Conservation (phyloP, 2,329 filamentous ascomycete species). For the Pseudogymnoascus sp. region DNA sequence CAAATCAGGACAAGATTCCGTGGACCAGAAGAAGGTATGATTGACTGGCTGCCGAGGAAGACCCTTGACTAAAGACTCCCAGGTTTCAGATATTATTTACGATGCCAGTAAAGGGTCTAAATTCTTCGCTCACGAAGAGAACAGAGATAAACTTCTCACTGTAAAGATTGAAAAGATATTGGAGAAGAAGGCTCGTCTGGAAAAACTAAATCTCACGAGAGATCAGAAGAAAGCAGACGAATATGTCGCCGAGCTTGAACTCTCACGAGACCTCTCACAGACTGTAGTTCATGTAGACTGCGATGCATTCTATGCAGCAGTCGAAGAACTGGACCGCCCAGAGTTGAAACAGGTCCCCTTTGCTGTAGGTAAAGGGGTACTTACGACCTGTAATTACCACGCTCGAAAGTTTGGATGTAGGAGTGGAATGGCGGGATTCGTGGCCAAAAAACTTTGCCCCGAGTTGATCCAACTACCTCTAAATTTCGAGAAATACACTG, state of each 20-base stretch:
- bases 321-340: slow-evolving; percentile 77
- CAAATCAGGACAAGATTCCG: slow-evolving; percentile 85
- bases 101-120: slow-evolving; percentile 94
- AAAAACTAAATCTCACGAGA: slow-evolving; percentile 64
- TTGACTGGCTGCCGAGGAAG: neutral
- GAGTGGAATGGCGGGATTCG: slow-evolving; percentile 93
- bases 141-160: slow-evolving; percentile 72
- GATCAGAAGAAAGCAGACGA: slow-evolving; percentile 74
- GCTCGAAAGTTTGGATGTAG: slow-evolving; percentile 85
- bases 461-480: slow-evolving; percentile 73
- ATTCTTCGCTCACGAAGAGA: slow-evolving; percentile 88
- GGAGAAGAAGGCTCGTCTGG: slow-evolving; percentile 65
- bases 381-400: slow-evolving; percentile 74
- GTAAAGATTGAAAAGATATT: slow-evolving; percentile 78
- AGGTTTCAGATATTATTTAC: slow-evolving; percentile 95
- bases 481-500: slow-evolving; percentile 84
- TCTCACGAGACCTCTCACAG: slow-evolving; percentile 73
- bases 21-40: slow-evolving; percentile 78
- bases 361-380: slow-evolving; percentile 68
- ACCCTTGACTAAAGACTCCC: slow-evolving; percentile 10
- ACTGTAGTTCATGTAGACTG: slow-evolving; percentile 88
- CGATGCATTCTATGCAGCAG: slow-evolving; percentile 94
- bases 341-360: slow-evolving; percentile 84
- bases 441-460: slow-evolving; percentile 90
- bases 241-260: slow-evolving; percentile 71